A percentile compares a stretch with the other conserved stretches of the same genome.
Evolutionary conservation across 2,329 filamentous ascomycete genomes (phyloP).

Genomic region (Phoma sp.): DNA sequence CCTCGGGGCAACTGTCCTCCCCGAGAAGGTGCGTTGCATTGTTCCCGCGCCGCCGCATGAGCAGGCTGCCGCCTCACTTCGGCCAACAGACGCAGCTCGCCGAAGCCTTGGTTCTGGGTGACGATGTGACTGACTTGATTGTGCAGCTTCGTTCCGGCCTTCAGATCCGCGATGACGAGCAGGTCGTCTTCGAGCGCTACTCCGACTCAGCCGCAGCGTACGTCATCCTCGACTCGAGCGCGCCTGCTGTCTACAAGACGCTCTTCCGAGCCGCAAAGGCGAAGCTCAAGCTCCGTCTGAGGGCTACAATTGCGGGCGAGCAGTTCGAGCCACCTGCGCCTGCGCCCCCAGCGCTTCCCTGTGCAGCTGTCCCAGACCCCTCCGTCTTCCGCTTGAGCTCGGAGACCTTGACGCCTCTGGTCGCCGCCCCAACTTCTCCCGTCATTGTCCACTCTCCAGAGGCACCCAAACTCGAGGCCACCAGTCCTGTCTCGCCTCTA

Average conservation of each 20-base stretch:
- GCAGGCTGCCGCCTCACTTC: constrained; percentile 27
- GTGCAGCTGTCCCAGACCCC: constrained; percentile 17
- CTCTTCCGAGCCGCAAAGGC: constrained; percentile 96
- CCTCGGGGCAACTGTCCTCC: constrained; percentile 74
- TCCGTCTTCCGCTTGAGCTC: constrained; percentile 38
- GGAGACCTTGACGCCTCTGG: constrained; percentile 32
- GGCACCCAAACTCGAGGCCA: constrained; percentile 22
- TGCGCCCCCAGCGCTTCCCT: constrained; percentile 19
- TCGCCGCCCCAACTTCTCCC: constrained; percentile 30
- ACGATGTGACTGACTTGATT: constrained; percentile 25
- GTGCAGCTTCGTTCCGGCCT: constrained; percentile 67
- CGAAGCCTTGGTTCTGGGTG: background rate
- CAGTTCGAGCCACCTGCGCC: constrained; percentile 43
- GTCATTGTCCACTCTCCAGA: constrained; percentile 40
- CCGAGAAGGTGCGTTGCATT: constrained; percentile 74
- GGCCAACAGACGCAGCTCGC: constrained; percentile 11
- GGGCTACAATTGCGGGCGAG: constrained; percentile 67
- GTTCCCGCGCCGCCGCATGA: constrained; percentile 13
- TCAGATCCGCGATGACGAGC: constrained; percentile 65
- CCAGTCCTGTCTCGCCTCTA: constrained; percentile 34
- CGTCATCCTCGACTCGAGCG: constrained; percentile 77
- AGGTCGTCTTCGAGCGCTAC: constrained; percentile 83
- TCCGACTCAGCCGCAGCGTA: constrained; percentile 89
- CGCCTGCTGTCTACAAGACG: constrained; percentile 90
- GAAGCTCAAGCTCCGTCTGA: constrained; percentile 94